Evolutionary conservation across 73 alveolate genomes (phyloP).

Genomic region (Diophrys appendiculata): DNA sequence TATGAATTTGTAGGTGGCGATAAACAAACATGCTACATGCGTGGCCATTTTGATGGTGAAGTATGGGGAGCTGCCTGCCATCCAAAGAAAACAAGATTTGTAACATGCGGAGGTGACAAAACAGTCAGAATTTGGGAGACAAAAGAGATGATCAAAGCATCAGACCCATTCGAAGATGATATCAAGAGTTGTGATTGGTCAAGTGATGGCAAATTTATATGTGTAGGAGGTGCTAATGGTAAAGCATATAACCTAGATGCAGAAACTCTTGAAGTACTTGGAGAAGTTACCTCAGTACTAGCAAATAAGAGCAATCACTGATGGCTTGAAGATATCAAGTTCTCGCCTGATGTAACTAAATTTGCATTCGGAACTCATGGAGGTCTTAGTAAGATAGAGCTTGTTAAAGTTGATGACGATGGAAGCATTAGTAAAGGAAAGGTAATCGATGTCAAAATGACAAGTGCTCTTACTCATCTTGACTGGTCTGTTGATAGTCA

Average conservation of each 20-base stretch:
- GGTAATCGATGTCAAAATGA: conserved; percentile 83
- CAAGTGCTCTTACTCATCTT: conserved; percentile 94
- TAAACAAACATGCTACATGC: conserved; percentile 37
- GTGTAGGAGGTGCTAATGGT: conserved; percentile 89
- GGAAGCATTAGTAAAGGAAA: conserved; percentile 65
- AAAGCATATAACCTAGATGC: conserved; percentile 80
- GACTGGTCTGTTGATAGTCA: conserved; percentile 95
- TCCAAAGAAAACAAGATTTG: conserved; percentile 80
- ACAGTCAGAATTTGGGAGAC: conserved; percentile 95
- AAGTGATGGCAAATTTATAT: conserved; percentile 82
- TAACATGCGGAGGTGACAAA: conserved; percentile 97
- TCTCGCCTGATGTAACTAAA: conserved; percentile 82
- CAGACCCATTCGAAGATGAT: conserved; percentile 87
- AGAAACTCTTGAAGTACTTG: conserved; percentile 60
- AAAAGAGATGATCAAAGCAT: conserved; percentile 66
- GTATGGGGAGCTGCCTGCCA: conserved; percentile 96
- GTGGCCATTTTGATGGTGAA: conserved; percentile 98
- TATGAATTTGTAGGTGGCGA: conserved; percentile 22
- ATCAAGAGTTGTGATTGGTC: conserved; percentile 96
- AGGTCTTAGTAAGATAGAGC: conserved; percentile 90
- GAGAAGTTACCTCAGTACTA: conserved; percentile 71
- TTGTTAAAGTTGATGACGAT: conserved; percentile 68
- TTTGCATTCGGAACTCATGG: conserved; percentile 98
- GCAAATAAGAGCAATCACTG: conserved; percentile 61
- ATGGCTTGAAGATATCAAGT: conserved; percentile 97